These are phyloP conservation scores for Mangifera indica DNA, from an alignment of 345 rosid species.

Conservation along the genomic window DNA sequence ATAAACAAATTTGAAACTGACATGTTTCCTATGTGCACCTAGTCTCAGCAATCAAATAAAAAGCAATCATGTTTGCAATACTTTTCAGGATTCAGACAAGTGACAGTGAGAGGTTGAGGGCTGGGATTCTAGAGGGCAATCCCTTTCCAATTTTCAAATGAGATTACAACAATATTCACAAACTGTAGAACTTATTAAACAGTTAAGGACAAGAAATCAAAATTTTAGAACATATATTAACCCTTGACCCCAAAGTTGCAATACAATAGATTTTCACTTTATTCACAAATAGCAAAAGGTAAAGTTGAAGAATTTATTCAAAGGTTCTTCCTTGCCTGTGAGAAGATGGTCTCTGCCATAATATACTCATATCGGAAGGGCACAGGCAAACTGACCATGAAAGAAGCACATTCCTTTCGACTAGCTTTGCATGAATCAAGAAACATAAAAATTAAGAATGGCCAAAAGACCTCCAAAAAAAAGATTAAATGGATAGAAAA, in stretches of 20 bases:
- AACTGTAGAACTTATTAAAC: neutral
- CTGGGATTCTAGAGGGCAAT: neutral
- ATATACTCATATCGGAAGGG: constrained; percentile 95
- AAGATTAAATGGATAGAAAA: neutral
- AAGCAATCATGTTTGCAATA: neutral
- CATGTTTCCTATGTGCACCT: neutral
- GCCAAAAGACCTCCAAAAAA: constrained; percentile 7
- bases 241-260: neutral
- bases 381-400: constrained; percentile 92
- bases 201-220: neutral
- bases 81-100: neutral
- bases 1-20: neutral
- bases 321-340: constrained; percentile 57
- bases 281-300: neutral
- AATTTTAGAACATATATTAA: neutral
- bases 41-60: constrained; percentile 4
- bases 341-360: constrained; percentile 97
- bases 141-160: neutral
- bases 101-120: too few relatives aligned
- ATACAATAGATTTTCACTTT: neutral
- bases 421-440: constrained; percentile 82
- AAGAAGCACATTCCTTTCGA: constrained; percentile 99
- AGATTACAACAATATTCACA: neutral
- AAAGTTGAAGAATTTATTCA: neutral
- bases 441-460: constrained; percentile 38